Evolutionary conservation across 176 grass and related monocot species (phyloP).

Genomic region (Carex scoparia): DNA sequence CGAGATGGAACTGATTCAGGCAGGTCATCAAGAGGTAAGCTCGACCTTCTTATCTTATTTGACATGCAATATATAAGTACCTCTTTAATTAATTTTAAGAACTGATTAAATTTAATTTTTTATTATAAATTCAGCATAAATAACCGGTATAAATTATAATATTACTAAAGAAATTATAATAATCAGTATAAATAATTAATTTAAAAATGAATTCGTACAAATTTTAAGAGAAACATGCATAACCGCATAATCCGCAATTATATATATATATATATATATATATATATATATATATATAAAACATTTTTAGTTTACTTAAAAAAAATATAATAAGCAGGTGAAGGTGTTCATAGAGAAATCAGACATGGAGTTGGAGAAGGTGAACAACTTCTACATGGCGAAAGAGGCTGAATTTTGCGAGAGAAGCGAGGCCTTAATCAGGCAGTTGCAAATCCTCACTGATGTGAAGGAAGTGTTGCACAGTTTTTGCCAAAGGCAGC

Average conservation of each 20-base stretch:
- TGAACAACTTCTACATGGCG: conserved; percentile 55
- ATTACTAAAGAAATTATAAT: no score
- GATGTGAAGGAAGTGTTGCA: conserved; percentile 70
- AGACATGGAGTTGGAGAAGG: conserved; percentile 45
- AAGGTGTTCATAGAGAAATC: conserved; percentile 33
- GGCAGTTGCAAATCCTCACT: conserved; percentile 69
- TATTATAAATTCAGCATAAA: no score
- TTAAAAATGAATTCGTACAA: not conserved
- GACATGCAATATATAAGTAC: not conserved
- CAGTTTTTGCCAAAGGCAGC: conserved; percentile 13
- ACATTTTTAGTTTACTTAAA: not conserved
- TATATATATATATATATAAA: no score
- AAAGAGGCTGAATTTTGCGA: conserved; percentile 59
- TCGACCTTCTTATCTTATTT: not conserved
- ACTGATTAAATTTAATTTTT: no score
- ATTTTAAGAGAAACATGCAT: not conserved
- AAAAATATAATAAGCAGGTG: conserved; percentile 10
- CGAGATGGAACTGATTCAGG: conserved; percentile 30
- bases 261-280: not conserved
- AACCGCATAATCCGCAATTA: not conserved
- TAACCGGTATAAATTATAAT: no score
- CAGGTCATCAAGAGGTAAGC: conserved; percentile 28
- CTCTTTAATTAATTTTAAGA: not conserved
- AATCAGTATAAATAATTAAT: not conserved
- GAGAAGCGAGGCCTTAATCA: conserved; percentile 41